A percentile compares a stretch with the other conserved stretches of the same genome.
Conservation (phyloP, 495 filamentous ascomycete genomes). For the Paragyromitra xinjiangensis region DNA sequence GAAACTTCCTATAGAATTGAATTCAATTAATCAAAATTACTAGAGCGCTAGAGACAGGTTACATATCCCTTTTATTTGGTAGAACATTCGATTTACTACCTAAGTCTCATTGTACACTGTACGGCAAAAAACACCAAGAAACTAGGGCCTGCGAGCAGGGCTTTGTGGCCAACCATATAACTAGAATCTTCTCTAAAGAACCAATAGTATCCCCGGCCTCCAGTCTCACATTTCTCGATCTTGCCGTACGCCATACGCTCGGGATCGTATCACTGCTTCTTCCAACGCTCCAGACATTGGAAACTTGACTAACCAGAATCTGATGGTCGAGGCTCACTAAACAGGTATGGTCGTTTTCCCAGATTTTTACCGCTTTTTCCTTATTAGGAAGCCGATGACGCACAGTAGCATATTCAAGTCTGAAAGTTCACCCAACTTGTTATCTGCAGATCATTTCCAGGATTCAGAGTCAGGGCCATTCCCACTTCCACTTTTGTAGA, state of each 20-base stretch:
- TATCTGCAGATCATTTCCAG: neutral
- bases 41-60: no score
- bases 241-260: neutral
- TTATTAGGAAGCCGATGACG: slow-evolving; percentile 1
- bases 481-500: neutral
- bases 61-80: no score
- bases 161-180: neutral
- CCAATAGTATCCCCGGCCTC: neutral
- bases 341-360: neutral
- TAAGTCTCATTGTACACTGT: neutral
- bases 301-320: neutral
- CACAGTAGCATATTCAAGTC: no score
- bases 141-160: neutral
- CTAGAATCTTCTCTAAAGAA: neutral
- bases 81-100: no score
- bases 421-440: no score
- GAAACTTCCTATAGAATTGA: no score
- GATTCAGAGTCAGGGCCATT: slow-evolving; percentile 11
- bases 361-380: neutral
- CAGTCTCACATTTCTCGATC: neutral
- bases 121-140: neutral
- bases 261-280: no score
- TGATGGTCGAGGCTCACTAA: neutral
- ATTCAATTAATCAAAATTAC: no score
- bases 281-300: neutral